Base-by-base conservation (phyloP, 495 filamentous ascomycete species). In the Talaromyces proteolyticus region DNA sequence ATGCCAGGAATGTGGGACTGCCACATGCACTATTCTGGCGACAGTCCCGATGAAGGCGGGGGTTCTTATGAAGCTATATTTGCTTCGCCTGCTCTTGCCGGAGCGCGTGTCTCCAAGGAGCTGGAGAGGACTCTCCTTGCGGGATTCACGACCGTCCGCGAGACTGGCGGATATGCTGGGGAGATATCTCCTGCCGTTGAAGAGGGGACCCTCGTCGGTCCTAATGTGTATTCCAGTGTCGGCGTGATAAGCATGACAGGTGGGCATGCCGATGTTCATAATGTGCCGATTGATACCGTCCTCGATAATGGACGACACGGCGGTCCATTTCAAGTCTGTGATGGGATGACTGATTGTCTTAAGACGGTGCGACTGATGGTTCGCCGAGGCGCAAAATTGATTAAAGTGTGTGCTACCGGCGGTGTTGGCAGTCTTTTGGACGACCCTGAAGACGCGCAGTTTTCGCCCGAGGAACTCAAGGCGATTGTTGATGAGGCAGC, bases 1-100 rank as follows among this genome's bases (percentile, higher is more conserved):
- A 75, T 79, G 71, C 76, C 76, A 6, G 76, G 76, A 2, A 58
- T 80, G 6, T 80, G 76, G 76, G 76, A 80, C 49, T 68, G 63
- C 45, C 76, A 80, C 56, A 62, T 57, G 18, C 76, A 79, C 53
- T 77, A 70, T 52, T 12, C 54, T 4, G 60, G 64, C 51, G 44
- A 47, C 6, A 21, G 38, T 42, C 16, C 6, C 6, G 26, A 23
- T 2, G 20, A 26, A 5, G 37, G 34, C 47, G 22, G 26, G 41
- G 18, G 43, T 17, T n/a, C n/a, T n/a, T 11, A 47, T 55, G 41
- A 37, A 29, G 4, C 26, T 56, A 25, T 45, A 16, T 26, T 46
- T 21, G 51, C 47, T 12, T 43, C 54, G 14, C 36, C 37, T 14
- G 63, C 51, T 26, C 17, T 62, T 1, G 57, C 65, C 6, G 73